These are phyloP conservation scores for Isabelozyma gotoi DNA, from an alignment of 805 yeast species.

Conservation along the genomic window DNA sequence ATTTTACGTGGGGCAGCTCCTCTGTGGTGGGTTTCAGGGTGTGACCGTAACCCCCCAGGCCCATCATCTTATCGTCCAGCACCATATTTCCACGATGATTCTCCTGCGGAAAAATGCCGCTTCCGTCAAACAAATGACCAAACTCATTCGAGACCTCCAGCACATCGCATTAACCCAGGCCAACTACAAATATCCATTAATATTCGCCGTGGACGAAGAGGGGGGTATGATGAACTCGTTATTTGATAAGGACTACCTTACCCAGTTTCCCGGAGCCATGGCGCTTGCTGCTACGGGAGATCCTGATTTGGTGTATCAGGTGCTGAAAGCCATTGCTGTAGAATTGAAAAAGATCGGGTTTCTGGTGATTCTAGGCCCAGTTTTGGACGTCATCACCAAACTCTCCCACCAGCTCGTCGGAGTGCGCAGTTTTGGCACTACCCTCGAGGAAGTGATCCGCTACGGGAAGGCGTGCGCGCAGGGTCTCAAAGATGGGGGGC, in stretches of 20 bases:
- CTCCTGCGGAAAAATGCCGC: slow-evolving; percentile 51
- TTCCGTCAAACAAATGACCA: slow-evolving; percentile 47
- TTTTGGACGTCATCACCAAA: slow-evolving; percentile 58
- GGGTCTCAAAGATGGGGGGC: slow-evolving; percentile 55
- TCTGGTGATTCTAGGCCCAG: slow-evolving; percentile 59
- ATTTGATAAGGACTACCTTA: slow-evolving; percentile 49
- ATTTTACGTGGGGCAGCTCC: slow-evolving; percentile 46
- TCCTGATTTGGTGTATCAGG: slow-evolving; percentile 47
- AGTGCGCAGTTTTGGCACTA: slow-evolving; percentile 60
- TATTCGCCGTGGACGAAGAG: slow-evolving; percentile 62
- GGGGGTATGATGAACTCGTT: slow-evolving; percentile 63
- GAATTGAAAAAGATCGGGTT: slow-evolving; percentile 58
- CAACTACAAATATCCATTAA: slow-evolving; percentile 50
- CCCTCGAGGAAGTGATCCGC: slow-evolving; percentile 56
- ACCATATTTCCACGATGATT: slow-evolving; percentile 52
- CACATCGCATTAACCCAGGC: slow-evolving; percentile 48
- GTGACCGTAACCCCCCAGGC: slow-evolving; percentile 53
- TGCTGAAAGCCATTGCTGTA: slow-evolving; percentile 52
- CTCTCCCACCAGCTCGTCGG: slow-evolving; percentile 57
- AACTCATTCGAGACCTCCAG: slow-evolving; percentile 54
- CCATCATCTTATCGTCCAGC: slow-evolving; percentile 47
- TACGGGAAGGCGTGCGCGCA: slow-evolving; percentile 52
- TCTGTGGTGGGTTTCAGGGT: slow-evolving; percentile 62
- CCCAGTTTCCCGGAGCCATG: slow-evolving; percentile 68
- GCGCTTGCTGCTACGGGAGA: slow-evolving; percentile 58